Evolutionary conservation across 2,329 filamentous ascomycete species (phyloP), one percentile per base, ranked within the genome.

Genomic region (Botrytis pseudocinerea): DNA sequence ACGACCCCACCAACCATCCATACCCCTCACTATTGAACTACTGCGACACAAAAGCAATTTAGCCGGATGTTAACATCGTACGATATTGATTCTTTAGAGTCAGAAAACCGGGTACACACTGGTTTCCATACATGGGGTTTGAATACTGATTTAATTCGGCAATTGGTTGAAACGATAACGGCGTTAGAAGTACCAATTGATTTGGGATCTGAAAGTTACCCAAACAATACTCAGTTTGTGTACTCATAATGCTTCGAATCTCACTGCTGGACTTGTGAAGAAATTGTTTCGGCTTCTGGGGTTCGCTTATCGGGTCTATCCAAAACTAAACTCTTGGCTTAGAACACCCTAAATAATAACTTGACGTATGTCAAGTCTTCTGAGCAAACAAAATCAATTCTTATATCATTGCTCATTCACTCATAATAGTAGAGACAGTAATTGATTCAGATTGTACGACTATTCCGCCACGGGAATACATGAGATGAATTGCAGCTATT

Each of bases 1-100:
- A 64, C 62, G 9, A 64, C 62, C n/a, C 62, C 62, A 64, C 62
- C 62, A 46, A 46, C 18, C 4, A 64, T 25, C 40, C n/a, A 22
- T 63, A n/a, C n/a, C 42, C 44, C n/a, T 14, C n/a, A 12, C 28
- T 22, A 25, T 22, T 64, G 62, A 8, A 64, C 42, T 10, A 35
- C n/a, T 64, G n/a, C n/a, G 28, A 46, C n/a, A 32, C 12, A 42
- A 25, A 22, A 22, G 14, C 61, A 63, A 42, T n/a, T 40, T n/a
- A 62, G 60, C 38, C 38, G 60, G 35, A 18, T 57, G 51, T 16
- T 28, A 54, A 8, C 25, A 54, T 54, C 48, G 48, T 57, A 28
- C n/a, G 51, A 57, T 28, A n/a, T 16, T 16, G 9, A 44, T 44
- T 44, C 9, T 14, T 14, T 28, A 9, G 51, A 28, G 7, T 57